These are phyloP conservation scores for Lojkania enalia DNA, from an alignment of 2,329 filamentous ascomycete genomes.

Conservation along the genomic window DNA sequence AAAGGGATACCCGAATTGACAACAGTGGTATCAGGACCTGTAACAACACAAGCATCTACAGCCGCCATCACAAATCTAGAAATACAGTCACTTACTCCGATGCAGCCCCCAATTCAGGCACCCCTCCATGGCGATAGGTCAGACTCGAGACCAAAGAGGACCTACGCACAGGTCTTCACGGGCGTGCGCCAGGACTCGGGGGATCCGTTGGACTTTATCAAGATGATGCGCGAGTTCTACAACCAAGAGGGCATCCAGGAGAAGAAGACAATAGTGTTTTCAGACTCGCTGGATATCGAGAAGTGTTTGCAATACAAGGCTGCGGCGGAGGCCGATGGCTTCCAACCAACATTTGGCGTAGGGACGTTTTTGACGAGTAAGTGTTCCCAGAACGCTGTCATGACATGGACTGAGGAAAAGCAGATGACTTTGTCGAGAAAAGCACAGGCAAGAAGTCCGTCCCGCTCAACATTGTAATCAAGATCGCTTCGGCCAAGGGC, in stretches of 20 bases:
- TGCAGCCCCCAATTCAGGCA: conserved; percentile 50
- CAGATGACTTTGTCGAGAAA: conserved; percentile 78
- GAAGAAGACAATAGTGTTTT: conserved; percentile 91
- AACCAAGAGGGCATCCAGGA: conserved; percentile 72
- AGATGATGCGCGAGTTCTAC: conserved; percentile 80
- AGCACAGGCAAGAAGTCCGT: conserved; percentile 79
- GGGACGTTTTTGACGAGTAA: conserved; percentile 89
- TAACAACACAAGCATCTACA: conserved; percentile 46
- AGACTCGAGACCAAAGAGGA: conserved; percentile 52
- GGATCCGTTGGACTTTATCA: conserved; percentile 78
- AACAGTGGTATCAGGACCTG: conserved; percentile 46
- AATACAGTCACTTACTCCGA: conserved; percentile 44
- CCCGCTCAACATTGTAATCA: conserved; percentile 97
- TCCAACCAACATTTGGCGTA: conserved; percentile 88
- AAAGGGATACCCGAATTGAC: conserved; percentile 60
- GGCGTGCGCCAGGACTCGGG: conserved; percentile 91
- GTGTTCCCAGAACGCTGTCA: conserved; percentile 17
- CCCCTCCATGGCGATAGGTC: conserved; percentile 40
- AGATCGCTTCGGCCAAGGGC: conserved; percentile 82
- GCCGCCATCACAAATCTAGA: conserved; percentile 47
- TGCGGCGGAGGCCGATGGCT: conserved; percentile 76
- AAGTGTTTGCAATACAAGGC: conserved; percentile 88
- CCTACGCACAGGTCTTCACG: conserved; percentile 79
- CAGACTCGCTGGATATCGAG: conserved; percentile 90
- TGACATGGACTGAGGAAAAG: conserved; percentile 19